Conservation (phyloP, 2,329 filamentous ascomycete genomes). For the Pseudogymnoascus sp. region DNA sequence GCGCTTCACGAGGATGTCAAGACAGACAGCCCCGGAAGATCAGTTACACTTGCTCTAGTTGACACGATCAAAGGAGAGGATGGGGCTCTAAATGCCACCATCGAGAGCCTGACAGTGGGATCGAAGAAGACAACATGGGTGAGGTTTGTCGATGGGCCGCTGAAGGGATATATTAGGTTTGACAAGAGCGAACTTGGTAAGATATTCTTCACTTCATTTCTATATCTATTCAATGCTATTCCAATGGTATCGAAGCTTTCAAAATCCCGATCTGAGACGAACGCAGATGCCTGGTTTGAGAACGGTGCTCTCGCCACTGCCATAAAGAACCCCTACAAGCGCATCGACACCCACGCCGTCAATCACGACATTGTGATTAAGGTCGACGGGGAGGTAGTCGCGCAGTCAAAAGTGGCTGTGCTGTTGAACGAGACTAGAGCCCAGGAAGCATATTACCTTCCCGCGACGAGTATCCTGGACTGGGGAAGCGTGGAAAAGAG, state of each 20-base stretch:
- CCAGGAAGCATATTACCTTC: constrained; percentile 7
- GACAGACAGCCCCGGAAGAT: not conserved
- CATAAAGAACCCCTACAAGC: constrained; percentile 9
- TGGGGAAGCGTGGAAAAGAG: constrained; percentile 11
- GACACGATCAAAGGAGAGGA: not conserved
- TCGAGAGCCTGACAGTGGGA: not conserved
- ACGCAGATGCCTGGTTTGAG: constrained; percentile 10
- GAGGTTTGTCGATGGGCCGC: constrained; percentile 6
- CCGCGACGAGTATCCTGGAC: constrained; percentile 10
- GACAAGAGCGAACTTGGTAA: constrained; percentile 8
- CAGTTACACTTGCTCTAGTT: not conserved
- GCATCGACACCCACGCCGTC: constrained; percentile 9
- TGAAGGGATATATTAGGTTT: constrained; percentile 10
- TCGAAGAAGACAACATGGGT: not conserved
- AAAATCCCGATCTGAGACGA: not conserved
- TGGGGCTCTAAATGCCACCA: not conserved
- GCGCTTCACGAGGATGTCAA: not conserved
- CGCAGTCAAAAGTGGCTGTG: constrained; percentile 6
- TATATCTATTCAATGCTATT: not conserved
- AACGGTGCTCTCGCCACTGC: constrained; percentile 7
- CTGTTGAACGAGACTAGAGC: constrained; percentile 9
- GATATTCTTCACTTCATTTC: not conserved
- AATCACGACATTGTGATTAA: constrained; percentile 8
- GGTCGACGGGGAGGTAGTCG: constrained; percentile 6
- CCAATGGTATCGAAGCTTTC: not conserved